phyloP scores from a whole-genome alignment of 306 rosid genomes.

The Arachis hypogaea region DNA sequence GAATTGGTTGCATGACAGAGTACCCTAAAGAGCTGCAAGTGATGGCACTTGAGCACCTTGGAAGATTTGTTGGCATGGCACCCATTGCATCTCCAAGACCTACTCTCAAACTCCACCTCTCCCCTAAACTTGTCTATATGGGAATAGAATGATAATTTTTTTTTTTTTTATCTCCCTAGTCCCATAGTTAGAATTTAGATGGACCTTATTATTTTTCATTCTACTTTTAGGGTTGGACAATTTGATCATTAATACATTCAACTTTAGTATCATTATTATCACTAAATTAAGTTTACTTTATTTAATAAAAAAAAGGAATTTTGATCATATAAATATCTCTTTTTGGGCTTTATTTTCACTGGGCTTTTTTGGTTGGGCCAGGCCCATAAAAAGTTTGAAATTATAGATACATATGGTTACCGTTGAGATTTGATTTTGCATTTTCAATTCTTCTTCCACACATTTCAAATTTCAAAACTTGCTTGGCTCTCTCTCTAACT shows the following conservation, averaged over 20 bases:
- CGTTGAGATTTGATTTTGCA: conserved; percentile 33
- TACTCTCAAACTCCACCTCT: conserved; percentile 54
- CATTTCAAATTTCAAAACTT: conserved; percentile 63
- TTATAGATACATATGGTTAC: conserved; percentile 8
- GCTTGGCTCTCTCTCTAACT: neutral
- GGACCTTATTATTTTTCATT: too few relatives aligned
- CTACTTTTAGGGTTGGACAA: too few relatives aligned
- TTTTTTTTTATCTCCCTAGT: too few relatives aligned
- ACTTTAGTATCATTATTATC: too few relatives aligned
- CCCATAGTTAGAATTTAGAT: too few relatives aligned
- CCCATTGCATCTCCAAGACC: conserved; percentile 82
- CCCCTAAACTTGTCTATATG: conserved; percentile 59
- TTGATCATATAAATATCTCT: too few relatives aligned
- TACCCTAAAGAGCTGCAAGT: conserved; percentile 58
- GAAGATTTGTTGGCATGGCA: conserved; percentile 24
- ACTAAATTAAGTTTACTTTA: too few relatives aligned
- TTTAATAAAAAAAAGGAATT: too few relatives aligned
- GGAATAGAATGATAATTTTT: conserved; percentile 12
- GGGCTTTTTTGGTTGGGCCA: too few relatives aligned
- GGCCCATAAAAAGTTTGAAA: neutral
- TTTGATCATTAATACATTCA: neutral
- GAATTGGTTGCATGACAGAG: conserved; percentile 68
- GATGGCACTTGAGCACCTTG: conserved; percentile 60
- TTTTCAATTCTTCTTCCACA: conserved; percentile 3
- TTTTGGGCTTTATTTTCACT: neutral